Conservation (phyloP, 2,329 filamentous ascomycete species). For the Fusarium sp. region DNA sequence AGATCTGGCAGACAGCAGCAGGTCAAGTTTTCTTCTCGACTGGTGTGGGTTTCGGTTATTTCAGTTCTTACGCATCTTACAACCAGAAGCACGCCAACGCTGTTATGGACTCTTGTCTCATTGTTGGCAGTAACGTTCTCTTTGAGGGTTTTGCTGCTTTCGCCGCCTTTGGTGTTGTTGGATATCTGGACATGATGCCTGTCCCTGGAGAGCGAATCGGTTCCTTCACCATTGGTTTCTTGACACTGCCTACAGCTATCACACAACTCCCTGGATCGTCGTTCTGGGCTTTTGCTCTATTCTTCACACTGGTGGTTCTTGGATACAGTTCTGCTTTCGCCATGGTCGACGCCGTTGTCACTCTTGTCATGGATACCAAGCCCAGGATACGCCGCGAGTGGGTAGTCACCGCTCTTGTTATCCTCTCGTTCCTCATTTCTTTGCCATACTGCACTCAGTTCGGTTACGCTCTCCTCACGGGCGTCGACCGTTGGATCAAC, state of each 20-base stretch:
- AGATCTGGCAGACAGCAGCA: slow-evolving; percentile 69
- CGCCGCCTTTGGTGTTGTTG: slow-evolving; percentile 67
- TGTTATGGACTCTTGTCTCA: slow-evolving; percentile 68
- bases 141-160: slow-evolving; percentile 67
- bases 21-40: slow-evolving; percentile 72
- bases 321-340: slow-evolving; percentile 70
- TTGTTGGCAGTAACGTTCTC: slow-evolving; percentile 65
- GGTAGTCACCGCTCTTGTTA: slow-evolving; percentile 62
- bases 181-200: slow-evolving; percentile 56
- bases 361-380: slow-evolving; percentile 64
- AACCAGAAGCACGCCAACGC: slow-evolving; percentile 69
- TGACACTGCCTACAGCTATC: slow-evolving; percentile 68
- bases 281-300: slow-evolving; percentile 69
- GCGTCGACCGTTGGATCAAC: slow-evolving; percentile 68
- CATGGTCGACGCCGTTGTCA: slow-evolving; percentile 68
- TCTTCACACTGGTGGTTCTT: slow-evolving; percentile 69
- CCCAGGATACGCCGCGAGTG: slow-evolving; percentile 51
- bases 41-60: slow-evolving; percentile 69
- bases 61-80: slow-evolving; percentile 69
- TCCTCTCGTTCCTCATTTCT: slow-evolving; percentile 65
- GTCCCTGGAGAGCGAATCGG: slow-evolving; percentile 58
- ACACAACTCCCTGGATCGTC: slow-evolving; percentile 68
- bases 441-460: slow-evolving; percentile 69
- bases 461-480: slow-evolving; percentile 66
- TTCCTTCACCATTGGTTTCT: slow-evolving; percentile 67